Evolutionary conservation across 192 early-diverging fungal genomes (phyloP).

Genomic region (Podila epigama): DNA sequence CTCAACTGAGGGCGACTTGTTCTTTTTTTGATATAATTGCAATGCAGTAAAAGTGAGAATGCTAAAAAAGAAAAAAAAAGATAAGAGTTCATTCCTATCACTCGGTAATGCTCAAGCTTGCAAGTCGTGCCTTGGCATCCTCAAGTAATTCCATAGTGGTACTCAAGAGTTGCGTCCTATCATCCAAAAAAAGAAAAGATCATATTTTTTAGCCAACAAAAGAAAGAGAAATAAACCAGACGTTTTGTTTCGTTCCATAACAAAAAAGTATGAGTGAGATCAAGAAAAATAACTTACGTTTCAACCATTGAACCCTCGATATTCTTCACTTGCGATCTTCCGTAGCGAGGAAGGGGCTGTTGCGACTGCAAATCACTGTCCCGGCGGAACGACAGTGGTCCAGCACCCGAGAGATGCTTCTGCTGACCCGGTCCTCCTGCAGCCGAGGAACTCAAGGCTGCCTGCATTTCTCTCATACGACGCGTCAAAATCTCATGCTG

Average conservation of each 20-base stretch:
- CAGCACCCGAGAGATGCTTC: neutral
- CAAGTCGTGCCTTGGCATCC: neutral
- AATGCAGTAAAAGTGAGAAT: no score
- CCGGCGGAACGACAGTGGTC: no score
- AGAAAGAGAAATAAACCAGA: no score
- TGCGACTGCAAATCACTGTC: no score
- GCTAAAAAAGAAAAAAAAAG: neutral
- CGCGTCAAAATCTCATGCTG: slow-evolving; percentile 32
- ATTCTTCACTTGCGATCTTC: slow-evolving; percentile 20
- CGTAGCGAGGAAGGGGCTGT: no score
- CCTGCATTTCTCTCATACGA: slow-evolving; percentile 18
- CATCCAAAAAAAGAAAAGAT: no score
- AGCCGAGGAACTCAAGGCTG: neutral
- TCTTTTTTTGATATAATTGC: no score
- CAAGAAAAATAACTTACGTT: slow-evolving; percentile 21
- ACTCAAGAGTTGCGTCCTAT: neutral
- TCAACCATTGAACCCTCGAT: slow-evolving; percentile 11
- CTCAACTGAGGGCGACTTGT: no score
- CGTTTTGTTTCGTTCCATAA: no score
- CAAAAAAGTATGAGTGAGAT: no score
- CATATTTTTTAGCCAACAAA: no score
- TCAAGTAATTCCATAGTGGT: neutral
- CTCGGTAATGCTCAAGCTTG: neutral
- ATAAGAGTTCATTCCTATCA: neutral
- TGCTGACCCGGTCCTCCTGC: neutral